Evolutionary conservation across 75 land plant genomes (phyloP), one percentile per base, ranked within the genome.

Genomic region (Cunninghamia lanceolata): DNA sequence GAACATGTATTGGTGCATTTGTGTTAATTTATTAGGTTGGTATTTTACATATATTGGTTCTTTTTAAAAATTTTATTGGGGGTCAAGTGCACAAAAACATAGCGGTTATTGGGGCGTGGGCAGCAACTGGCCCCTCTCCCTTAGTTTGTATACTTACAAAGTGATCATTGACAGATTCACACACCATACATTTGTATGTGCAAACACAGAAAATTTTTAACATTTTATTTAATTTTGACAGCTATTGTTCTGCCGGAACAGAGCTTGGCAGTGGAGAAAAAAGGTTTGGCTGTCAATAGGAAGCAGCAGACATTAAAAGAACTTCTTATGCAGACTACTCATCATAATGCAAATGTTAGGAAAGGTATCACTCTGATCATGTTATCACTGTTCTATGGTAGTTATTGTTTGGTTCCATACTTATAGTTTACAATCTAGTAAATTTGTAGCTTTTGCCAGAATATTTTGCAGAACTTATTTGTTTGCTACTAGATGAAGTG

Each of bases 231-330:
- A 66, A 46, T 73, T 34, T 56, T 73, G 36, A 68, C 95, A 95
- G 99, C 94, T 5, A 96, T 98, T 86, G 86, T 98, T 52, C 87
- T 98, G 71, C 95, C 96, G 50, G 97, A 94, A 83, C 99, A 98
- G 87, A 98, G 96, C 84, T 88, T 98, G 35, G 93, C 91, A 7
- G 66, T 90, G 3, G 96, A 98, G 13, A 98, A 94, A 88, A 87
- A 87, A 21, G 99, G 99, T 5, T 68, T 94, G 68, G 97, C 97
- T 28, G 93, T 95, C 28, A 96, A 92, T 88, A 94, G 87, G 86
- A 96, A 96, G 87, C 95, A 93, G 40, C 88, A 95, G 86, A 96
- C 99, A n/a, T 87, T 98, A 88, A 96, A 94, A 82, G 99, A 98
- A 89, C 97, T 98, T 82, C 95, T 98, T 54, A 93, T 91, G 89